Conservation (phyloP, 495 filamentous ascomycete genomes). For the Hypoxylon lenormandii region DNA sequence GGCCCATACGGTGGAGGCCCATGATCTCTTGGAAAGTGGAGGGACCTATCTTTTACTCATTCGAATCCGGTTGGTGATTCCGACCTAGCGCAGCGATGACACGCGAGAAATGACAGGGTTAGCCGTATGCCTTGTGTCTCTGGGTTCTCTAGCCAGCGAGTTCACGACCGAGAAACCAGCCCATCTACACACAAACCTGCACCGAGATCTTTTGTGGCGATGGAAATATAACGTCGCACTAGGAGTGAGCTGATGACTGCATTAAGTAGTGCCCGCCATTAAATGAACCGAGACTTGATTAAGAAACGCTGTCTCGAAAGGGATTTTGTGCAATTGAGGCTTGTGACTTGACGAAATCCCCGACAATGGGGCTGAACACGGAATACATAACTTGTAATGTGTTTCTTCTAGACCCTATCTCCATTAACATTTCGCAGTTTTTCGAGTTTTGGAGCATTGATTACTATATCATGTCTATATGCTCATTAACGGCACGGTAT, state of each 20-base stretch:
- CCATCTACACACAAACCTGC: constrained; percentile 8
- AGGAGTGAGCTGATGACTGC: constrained; percentile 20
- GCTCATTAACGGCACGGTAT: constrained; percentile 1
- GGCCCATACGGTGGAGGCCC: constrained; percentile 38
- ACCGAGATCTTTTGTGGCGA: constrained; percentile 12
- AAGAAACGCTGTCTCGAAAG: neutral
- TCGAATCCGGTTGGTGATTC: constrained; percentile 41
- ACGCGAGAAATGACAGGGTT: constrained; percentile 38
- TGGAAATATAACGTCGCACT: constrained; percentile 19
- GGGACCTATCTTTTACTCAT: constrained; percentile 13
- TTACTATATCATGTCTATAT: neutral
- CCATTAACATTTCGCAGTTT: neutral
- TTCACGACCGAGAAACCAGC: constrained; percentile 15
- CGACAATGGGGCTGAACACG: neutral
- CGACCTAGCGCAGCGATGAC: constrained; percentile 36
- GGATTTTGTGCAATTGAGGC: constrained; percentile 12
- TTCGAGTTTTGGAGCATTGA: neutral
- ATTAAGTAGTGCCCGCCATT: constrained; percentile 11
- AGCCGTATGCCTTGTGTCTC: constrained; percentile 17
- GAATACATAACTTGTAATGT: neutral
- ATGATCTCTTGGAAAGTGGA: constrained; percentile 44
- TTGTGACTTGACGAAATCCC: constrained; percentile 1
- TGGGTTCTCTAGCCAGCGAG: constrained; percentile 17
- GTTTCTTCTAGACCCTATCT: neutral
- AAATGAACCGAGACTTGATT: neutral